Percentiles rank a stretch among this genome's conserved stretches.
Evolutionary conservation across 768 basidiomycete species (phyloP).

Genomic region (Dentipellis sp.): DNA sequence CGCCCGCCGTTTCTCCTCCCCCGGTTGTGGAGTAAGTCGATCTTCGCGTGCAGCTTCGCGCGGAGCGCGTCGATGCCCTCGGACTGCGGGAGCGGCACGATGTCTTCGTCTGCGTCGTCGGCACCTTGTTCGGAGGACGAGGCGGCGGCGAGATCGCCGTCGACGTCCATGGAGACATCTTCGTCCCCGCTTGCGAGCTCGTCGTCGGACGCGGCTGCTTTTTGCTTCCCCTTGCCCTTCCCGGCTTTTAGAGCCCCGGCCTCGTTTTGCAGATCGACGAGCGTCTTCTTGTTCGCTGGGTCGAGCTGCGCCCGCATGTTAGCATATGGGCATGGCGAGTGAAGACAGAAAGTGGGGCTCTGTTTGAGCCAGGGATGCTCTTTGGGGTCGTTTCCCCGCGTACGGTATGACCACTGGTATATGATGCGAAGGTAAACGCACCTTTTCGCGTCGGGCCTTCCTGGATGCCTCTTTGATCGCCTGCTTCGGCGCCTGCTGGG

Average conservation of each 20-base stretch:
- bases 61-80: slow-evolving; percentile 58
- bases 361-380: background rate
- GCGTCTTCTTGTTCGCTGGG: slow-evolving; percentile 78
- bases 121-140: slow-evolving; percentile 26
- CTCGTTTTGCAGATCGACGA: slow-evolving; percentile 41
- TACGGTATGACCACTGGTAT: too few species aligned
- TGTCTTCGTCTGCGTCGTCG: slow-evolving; percentile 15
- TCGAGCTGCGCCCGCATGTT: slow-evolving; percentile 61
- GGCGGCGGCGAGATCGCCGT: slow-evolving; percentile 16
- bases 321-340: background rate
- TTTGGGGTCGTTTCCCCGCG: too few species aligned
- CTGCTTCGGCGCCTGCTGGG: slow-evolving; percentile 67
- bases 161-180: slow-evolving; percentile 30
- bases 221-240: slow-evolving; percentile 39
- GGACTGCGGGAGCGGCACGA: slow-evolving; percentile 54
- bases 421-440: slow-evolving; percentile 19
- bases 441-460: slow-evolving; percentile 85
- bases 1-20: slow-evolving; percentile 18
- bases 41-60: slow-evolving; percentile 67
- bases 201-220: slow-evolving; percentile 26
- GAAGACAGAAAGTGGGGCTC: background rate
- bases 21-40: slow-evolving; percentile 53
- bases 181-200: slow-evolving; percentile 26
- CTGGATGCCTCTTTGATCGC: slow-evolving; percentile 82
- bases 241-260: background rate